Conservation (phyloP, 2,329 filamentous ascomycete genomes). For the Nigrospora osmanthi region DNA sequence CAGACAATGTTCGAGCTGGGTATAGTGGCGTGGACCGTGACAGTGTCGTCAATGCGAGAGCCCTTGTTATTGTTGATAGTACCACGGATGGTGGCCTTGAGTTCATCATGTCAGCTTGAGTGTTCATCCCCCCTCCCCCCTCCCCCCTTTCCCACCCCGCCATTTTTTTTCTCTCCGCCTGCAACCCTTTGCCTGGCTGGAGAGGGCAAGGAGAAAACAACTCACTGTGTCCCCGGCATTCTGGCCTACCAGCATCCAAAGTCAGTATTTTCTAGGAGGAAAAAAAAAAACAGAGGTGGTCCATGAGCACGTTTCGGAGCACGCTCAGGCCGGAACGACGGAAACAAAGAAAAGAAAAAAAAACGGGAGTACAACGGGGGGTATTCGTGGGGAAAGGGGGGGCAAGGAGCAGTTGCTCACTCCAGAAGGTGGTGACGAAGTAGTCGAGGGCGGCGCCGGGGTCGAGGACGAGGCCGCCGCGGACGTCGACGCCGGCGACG, state of each 20-base stretch:
- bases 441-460: slow-evolving; percentile 23
- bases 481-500: slow-evolving; percentile 21
- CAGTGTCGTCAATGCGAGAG: slow-evolving; percentile 16
- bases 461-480: slow-evolving; percentile 22
- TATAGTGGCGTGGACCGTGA: slow-evolving; percentile 20
- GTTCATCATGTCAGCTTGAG: not conserved
- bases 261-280: no score
- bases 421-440: slow-evolving; percentile 27
- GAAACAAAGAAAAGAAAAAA: no score
- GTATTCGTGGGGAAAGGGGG: no score
- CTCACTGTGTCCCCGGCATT: slow-evolving; percentile 24
- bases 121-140: no score
- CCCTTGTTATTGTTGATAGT: slow-evolving; percentile 15
- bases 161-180: no score
- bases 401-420: no score
- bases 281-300: no score
- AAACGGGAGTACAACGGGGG: no score
- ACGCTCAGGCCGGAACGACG: no score
- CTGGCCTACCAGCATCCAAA: no score
- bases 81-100: slow-evolving; percentile 20
- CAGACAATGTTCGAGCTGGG: slow-evolving; percentile 18
- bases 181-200: not conserved
- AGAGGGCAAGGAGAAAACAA: not conserved
- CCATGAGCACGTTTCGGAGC: no score
- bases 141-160: no score